Evolutionary conservation across 73 alveolate species (phyloP).

Genomic region (Urostyla sp.): DNA sequence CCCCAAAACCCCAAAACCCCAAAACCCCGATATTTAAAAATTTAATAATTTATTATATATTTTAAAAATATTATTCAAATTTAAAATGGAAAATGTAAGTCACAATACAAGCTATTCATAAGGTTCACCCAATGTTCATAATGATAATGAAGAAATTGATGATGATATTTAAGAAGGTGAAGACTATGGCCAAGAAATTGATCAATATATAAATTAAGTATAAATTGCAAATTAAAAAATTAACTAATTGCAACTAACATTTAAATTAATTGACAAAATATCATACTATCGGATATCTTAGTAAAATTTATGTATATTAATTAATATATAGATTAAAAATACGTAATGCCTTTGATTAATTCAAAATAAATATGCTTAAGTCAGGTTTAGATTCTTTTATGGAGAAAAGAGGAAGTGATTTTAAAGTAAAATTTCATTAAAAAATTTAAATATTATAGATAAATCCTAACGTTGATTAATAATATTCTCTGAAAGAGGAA

Average conservation of each 20-base stretch:
- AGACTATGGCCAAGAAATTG: neutral
- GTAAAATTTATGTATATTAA: neutral
- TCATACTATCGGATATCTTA: neutral
- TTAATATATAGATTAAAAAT: neutral
- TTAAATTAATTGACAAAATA: neutral
- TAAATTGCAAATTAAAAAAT: neutral
- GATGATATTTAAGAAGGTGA: neutral
- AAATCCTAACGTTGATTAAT: slow-evolving; percentile 7
- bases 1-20: slow-evolving; percentile 10
- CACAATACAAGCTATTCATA: slow-evolving; percentile 58
- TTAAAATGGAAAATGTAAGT: slow-evolving; percentile 40
- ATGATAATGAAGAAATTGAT: slow-evolving; percentile 38
- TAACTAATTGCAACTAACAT: neutral
- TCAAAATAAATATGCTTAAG: neutral
- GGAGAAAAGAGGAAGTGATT: neutral
- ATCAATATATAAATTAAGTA: neutral
- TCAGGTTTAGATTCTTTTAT: neutral
- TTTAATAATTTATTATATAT: neutral
- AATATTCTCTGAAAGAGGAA: too few relatives aligned
- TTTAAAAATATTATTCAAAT: neutral
- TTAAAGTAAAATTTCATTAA: neutral
- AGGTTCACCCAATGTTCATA: slow-evolving; percentile 42
- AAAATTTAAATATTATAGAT: neutral
- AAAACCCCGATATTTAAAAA: neutral
- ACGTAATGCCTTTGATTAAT: neutral